phyloP scores from a whole-genome alignment of 306 rosid genomes.

The Trichosanthes truncata region DNA sequence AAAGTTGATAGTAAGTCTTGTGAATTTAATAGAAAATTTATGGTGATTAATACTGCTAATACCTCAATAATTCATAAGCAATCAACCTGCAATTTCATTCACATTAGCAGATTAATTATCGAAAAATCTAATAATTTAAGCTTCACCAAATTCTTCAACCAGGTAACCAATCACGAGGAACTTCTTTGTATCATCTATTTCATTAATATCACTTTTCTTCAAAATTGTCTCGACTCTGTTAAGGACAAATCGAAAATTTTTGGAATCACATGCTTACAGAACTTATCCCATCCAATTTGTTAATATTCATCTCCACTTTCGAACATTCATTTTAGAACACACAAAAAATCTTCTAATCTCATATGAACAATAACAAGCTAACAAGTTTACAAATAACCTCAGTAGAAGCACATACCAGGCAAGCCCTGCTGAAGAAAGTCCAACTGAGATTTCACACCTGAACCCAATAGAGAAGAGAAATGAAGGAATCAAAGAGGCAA shows the following conservation, averaged over 20 bases:
- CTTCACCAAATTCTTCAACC: background rate
- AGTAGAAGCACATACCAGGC: slow-evolving; percentile 48
- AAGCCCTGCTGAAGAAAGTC: slow-evolving; percentile 87
- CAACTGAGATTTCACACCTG: slow-evolving; percentile 78
- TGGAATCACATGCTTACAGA: background rate
- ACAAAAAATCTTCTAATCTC: background rate
- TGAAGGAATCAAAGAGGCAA: background rate
- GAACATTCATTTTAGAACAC: background rate
- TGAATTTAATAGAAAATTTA: background rate
- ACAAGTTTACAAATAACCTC: slow-evolving; percentile 13
- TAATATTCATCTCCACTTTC: background rate
- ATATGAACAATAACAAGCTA: background rate
- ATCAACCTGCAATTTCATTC: background rate
- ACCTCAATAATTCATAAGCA: background rate
- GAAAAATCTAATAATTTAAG: background rate
- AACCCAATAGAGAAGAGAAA: slow-evolving; percentile 11
- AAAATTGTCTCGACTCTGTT: background rate
- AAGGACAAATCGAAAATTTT: background rate
- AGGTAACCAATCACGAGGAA: background rate
- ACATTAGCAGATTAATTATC: background rate
- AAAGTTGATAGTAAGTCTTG: background rate
- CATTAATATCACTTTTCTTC: background rate
- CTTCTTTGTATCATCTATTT: background rate
- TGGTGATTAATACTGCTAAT: background rate
- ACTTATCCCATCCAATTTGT: background rate